These are phyloP conservation scores for Papilionanthe hybrid DNA, from an alignment of 116 monocot genomes.

Conservation along the genomic window DNA sequence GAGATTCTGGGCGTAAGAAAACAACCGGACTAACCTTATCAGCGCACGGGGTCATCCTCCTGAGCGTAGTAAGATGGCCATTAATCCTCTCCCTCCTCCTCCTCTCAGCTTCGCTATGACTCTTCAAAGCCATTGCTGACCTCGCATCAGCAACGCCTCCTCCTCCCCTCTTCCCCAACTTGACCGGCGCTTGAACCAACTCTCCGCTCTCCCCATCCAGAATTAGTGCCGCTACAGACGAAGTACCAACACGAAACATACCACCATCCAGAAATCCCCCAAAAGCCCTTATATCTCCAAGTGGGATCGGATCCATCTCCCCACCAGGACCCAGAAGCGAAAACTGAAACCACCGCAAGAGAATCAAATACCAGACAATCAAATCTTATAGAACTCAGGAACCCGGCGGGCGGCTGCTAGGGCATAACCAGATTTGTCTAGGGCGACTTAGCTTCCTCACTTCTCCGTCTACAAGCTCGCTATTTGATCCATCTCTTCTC, in stretches of 20 bases:
- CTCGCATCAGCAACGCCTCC: conserved; percentile 16
- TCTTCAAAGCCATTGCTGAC: conserved; percentile 50
- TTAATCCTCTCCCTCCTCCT: conserved; percentile 71
- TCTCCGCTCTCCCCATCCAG: conserved; percentile 41
- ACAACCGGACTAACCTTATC: conserved; percentile 37
- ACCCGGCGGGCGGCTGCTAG: conserved; percentile 59
- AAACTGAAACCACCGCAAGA: background rate
- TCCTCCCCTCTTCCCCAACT: conserved; percentile 13
- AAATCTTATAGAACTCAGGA: conserved; percentile 15
- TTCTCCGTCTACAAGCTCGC: conserved; percentile 16
- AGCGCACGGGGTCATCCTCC: conserved; percentile 43
- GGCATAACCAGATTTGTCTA: conserved; percentile 40
- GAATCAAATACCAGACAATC: background rate
- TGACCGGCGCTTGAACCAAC: conserved; percentile 25
- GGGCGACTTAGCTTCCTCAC: conserved; percentile 29
- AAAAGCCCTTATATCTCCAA: conserved; percentile 19
- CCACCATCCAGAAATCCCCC: conserved; percentile 14
- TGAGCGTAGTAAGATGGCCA: conserved; percentile 44
- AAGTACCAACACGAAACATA: background rate
- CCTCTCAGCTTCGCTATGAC: conserved; percentile 72
- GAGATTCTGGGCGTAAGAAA: background rate
- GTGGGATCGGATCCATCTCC: conserved; percentile 31
- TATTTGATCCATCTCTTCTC: background rate
- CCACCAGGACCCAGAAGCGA: background rate
- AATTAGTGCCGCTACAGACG: conserved; percentile 14